Evolutionary conservation across 2,329 filamentous ascomycete species (phyloP).

Genomic region (Ophiosphaerella korrae): DNA sequence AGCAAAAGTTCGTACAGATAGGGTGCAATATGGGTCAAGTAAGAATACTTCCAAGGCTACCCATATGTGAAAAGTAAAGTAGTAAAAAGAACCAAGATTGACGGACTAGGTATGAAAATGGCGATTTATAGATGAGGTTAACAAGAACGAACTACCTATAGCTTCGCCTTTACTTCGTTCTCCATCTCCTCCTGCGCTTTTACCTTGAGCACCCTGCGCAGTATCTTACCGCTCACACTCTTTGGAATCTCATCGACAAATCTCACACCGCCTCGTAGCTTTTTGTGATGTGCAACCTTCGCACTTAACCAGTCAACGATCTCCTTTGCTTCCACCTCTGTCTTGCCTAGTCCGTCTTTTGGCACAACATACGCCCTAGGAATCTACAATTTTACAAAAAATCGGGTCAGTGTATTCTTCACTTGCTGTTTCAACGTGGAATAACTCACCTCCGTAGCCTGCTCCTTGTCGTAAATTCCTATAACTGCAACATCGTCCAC

Average conservation of each 20-base stretch:
- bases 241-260: constrained; percentile 57
- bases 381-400: constrained; percentile 13
- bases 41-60: too few relatives aligned
- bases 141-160: constrained; percentile 34
- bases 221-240: constrained; percentile 54
- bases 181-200: constrained; percentile 50
- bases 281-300: constrained; percentile 55
- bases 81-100: not conserved
- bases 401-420: too few relatives aligned
- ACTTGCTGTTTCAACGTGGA: too few relatives aligned
- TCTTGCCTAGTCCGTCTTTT: constrained; percentile 34
- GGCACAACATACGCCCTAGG: constrained; percentile 47
- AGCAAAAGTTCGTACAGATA: too few relatives aligned
- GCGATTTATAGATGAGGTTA: not conserved
- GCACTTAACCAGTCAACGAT: constrained; percentile 51
- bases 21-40: too few relatives aligned
- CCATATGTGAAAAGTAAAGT: not conserved
- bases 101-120: not conserved
- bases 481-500: constrained; percentile 54
- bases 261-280: constrained; percentile 51
- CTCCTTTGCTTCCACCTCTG: constrained; percentile 40
- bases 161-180: constrained; percentile 47
- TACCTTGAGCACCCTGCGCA: constrained; percentile 52
- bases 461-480: constrained; percentile 51
- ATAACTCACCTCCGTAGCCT: constrained; percentile 47